Percentiles rank a stretch among this genome's conserved stretches.
phyloP scores from a whole-genome alignment of 225 moss, liverwort and hornwort species.

The Thuidium tamariscinum region DNA sequence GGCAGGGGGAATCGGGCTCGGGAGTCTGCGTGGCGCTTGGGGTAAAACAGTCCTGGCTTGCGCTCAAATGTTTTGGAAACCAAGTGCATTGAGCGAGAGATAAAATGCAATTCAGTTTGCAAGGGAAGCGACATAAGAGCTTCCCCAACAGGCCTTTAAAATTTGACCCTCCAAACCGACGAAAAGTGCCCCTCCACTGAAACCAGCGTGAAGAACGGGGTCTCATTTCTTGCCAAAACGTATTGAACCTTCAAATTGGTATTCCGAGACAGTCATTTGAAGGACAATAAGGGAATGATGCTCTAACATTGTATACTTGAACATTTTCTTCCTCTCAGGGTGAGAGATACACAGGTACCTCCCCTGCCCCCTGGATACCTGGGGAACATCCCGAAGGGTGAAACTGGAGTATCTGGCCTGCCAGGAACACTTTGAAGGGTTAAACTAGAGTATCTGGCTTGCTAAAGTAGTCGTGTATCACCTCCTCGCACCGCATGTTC shows the following conservation, averaged over 20 bases:
- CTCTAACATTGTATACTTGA: neutral
- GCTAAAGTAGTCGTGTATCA: neutral
- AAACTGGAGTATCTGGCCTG: neutral
- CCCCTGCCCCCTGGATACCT: neutral
- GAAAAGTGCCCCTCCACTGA: no score
- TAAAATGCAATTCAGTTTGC: neutral
- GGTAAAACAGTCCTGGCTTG: neutral
- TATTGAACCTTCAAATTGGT: neutral
- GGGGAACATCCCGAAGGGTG: neutral
- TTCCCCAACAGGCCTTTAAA: neutral
- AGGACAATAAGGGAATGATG: neutral
- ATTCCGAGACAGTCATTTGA: neutral
- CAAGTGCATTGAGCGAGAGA: neutral
- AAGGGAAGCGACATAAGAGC: neutral
- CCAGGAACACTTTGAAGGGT: neutral
- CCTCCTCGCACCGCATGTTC: neutral
- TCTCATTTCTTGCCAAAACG: neutral
- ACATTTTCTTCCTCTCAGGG: neutral
- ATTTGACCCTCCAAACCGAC: neutral
- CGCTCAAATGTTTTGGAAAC: neutral
- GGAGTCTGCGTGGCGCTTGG: neutral
- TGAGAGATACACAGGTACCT: neutral
- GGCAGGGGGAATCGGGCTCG: neutral
- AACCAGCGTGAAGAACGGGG: neutral
- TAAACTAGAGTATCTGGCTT: neutral